Evolutionary conservation across 2,329 filamentous ascomycete species (phyloP), one percentile per base, ranked within the genome.

Genomic region (Fonsecaea pedrosoi): DNA sequence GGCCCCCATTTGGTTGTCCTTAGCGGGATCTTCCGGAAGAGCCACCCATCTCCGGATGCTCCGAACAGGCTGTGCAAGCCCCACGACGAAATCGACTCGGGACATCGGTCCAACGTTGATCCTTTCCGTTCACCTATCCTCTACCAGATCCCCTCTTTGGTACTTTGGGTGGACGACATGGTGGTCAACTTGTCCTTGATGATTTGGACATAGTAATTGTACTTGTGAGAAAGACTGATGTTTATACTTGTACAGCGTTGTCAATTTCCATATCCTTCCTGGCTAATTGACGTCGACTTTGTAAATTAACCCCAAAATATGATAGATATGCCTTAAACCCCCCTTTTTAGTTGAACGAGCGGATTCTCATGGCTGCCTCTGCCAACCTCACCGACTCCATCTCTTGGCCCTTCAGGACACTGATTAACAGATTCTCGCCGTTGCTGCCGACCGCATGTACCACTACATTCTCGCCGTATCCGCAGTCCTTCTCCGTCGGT

Each of bases 391-490:
- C 74, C 48, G 66, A 70, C 62, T 74, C 71, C 64, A 76, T 61
- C 53, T 71, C 73, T 59, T 75, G 71, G 21, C 66, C 72, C 64
- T 73, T 70, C 15, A 76, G 61, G 3, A 76, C 73, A 66, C 70
- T 74, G 48, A 76, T 70, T 21, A 75, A 53, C 40, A 72, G 70
- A 40, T 76, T 76, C 53, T 73, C 72, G 32, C 75, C 73, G 42
- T 73, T 70, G 0, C 71, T 53, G 1, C 72, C 68, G 1, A 73
- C 68, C 2, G 75, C 75, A 70, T 75, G 75, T 35, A 76, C 74
- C 25, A 76, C 37, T 9, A 76, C 75, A 71, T 76, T 76, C 55
- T 75, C 74, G 1, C 75, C 74, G 67, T 71, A 76, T 18, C 74
- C 75, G 37, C 74, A 76, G 40, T 76, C 74, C 9, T 58, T 71